Conservation (phyloP, 2,329 filamentous ascomycete genomes). For the Trichophyton mentagrophytes region DNA sequence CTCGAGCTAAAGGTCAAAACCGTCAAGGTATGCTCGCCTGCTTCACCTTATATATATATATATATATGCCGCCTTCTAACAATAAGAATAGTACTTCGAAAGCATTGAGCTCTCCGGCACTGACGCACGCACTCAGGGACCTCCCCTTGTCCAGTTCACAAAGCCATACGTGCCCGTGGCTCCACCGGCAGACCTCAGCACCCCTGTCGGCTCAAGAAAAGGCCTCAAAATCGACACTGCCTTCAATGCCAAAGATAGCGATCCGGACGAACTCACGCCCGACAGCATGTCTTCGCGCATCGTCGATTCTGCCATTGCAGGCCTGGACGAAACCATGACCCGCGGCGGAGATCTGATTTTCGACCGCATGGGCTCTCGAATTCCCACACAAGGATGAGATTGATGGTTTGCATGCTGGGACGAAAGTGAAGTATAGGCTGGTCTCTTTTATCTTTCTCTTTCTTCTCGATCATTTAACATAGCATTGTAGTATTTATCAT, state of each 20-base stretch:
- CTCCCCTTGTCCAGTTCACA: constrained; percentile 30
- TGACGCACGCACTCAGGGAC: constrained; percentile 32
- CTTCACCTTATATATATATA: neutral
- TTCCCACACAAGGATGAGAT: constrained; percentile 11
- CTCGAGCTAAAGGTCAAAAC: constrained; percentile 62
- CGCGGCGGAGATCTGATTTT: constrained; percentile 27
- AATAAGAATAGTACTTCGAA: constrained; percentile 48
- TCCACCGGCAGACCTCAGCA: constrained; percentile 20
- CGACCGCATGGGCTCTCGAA: constrained; percentile 32
- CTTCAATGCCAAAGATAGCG: constrained; percentile 23
- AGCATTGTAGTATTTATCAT: neutral
- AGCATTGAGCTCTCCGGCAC: constrained; percentile 54
- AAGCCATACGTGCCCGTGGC: constrained; percentile 20
- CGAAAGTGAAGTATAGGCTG: neutral
- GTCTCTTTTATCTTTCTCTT: neutral
- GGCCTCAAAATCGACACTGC: constrained; percentile 32
- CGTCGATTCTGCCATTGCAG: constrained; percentile 34
- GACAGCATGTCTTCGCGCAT: constrained; percentile 39
- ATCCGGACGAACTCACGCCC: constrained; percentile 34
- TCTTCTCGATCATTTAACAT: neutral
- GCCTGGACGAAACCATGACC: constrained; percentile 29
- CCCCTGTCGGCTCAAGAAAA: constrained; percentile 12
- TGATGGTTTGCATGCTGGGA: neutral
- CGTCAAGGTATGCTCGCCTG: constrained; percentile 35
- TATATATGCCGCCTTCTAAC: neutral